phyloP scores from a whole-genome alignment of 768 basidiomycete genomes.

The Hemileccinum rubropunctum region DNA sequence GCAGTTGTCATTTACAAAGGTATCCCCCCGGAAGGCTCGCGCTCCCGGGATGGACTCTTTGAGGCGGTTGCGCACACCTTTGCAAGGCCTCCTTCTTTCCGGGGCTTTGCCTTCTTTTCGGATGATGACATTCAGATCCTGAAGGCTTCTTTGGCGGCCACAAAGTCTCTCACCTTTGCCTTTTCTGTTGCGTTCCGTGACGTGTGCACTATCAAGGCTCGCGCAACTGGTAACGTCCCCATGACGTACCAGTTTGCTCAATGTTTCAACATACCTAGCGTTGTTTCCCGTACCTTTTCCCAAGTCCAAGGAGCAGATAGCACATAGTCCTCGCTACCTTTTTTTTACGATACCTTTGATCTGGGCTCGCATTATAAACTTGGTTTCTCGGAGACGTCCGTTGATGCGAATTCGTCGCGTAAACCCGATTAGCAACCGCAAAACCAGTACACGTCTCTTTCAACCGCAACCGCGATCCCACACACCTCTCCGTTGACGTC shows the following conservation, averaged over 20 bases:
- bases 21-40: no score
- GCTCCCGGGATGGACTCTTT: background rate
- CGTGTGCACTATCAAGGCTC: conserved; percentile 57
- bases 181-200: conserved; percentile 53
- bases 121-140: conserved; percentile 35
- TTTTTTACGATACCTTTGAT: background rate
- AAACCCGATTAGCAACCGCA: conserved; percentile 1
- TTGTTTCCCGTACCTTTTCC: conserved; percentile 20
- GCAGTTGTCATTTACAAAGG: conserved; percentile 6
- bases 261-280: conserved; percentile 17
- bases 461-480: conserved; percentile 3
- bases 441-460: background rate
- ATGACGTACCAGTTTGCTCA: conserved; percentile 26
- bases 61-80: conserved; percentile 29
- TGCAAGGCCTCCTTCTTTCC: conserved; percentile 25
- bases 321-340: no score
- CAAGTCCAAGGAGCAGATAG: conserved; percentile 8
- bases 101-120: conserved; percentile 19
- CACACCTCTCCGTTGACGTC: conserved; percentile 14
- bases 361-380: background rate
- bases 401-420: background rate
- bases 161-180: conserved; percentile 36
- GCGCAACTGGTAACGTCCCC: conserved; percentile 25
- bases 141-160: conserved; percentile 60
- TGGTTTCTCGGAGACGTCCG: background rate